Percentiles rank a stretch among this genome's conserved stretches.
Evolutionary conservation across 108 stramenopile species (phyloP).

Genomic region (Licmophora abbreviata): DNA sequence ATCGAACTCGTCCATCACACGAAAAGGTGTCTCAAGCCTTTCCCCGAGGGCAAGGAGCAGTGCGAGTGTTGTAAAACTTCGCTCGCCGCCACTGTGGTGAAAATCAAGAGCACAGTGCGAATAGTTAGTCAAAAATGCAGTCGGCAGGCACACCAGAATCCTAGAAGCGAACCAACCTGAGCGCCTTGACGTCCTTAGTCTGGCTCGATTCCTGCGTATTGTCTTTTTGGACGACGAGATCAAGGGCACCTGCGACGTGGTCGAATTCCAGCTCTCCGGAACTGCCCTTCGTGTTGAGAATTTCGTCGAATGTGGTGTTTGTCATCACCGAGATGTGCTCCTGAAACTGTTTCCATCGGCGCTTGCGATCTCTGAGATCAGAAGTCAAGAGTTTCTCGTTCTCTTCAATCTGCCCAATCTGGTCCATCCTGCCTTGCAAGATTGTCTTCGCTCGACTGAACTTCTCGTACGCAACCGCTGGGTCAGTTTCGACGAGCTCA

Average conservation of each 20-base stretch:
- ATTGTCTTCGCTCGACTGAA: conserved; percentile 50
- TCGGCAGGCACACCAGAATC: neutral
- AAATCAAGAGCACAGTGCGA: too few relatives aligned
- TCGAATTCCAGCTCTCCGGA: conserved; percentile 69
- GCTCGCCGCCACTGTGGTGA: conserved; percentile 75
- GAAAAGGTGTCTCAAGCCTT: conserved; percentile 90
- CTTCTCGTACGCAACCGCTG: conserved; percentile 57
- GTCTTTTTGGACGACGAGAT: conserved; percentile 72
- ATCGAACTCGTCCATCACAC: conserved; percentile 98
- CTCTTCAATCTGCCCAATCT: conserved; percentile 35
- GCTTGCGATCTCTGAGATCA: conserved; percentile 42
- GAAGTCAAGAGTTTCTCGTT: conserved; percentile 18
- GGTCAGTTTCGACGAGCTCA: conserved; percentile 42
- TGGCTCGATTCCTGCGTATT: conserved; percentile 43
- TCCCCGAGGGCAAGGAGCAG: conserved; percentile 90
- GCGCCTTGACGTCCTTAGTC: conserved; percentile 78
- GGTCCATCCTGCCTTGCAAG: conserved; percentile 41
- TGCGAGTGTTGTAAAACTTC: conserved; percentile 82
- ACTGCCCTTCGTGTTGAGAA: conserved; percentile 71
- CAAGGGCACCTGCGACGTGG: conserved; percentile 44
- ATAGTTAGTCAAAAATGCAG: neutral
- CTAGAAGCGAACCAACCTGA: conserved; percentile 15
- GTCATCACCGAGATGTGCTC: conserved; percentile 51
- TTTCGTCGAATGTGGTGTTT: conserved; percentile 57
- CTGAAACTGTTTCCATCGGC: conserved; percentile 50